These are phyloP conservation scores for Skeletonema costatum DNA, from an alignment of 108 stramenopile species.

Conservation along the genomic window DNA sequence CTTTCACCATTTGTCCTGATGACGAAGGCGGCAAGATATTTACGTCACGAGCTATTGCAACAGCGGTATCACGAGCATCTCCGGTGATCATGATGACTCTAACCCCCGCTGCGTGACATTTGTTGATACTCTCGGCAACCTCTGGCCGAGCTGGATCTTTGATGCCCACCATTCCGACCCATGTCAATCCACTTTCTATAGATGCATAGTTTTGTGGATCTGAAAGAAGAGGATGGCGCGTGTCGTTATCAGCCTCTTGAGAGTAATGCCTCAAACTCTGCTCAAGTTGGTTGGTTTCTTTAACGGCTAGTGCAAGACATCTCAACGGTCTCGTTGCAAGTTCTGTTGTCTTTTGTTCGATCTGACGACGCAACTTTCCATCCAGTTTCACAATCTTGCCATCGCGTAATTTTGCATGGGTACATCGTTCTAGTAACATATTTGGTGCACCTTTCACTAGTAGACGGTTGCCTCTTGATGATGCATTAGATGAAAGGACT, in stretches of 20 bases:
- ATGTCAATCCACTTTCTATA: conserved; percentile 93
- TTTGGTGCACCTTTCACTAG: conserved; percentile 98
- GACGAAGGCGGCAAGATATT: conserved; percentile 67
- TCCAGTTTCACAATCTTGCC: conserved; percentile 81
- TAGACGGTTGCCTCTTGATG: conserved; percentile 67
- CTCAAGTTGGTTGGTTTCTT: conserved; percentile 73
- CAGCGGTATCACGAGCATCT: conserved; percentile 95
- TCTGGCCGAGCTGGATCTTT: conserved; percentile 98
- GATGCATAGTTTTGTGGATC: conserved; percentile 80
- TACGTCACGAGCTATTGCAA: conserved; percentile 88
- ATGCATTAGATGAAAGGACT: conserved; percentile 50
- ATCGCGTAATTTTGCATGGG: conserved; percentile 82
- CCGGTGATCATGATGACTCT: conserved; percentile 99
- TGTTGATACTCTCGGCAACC: conserved; percentile 90
- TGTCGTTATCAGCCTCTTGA: conserved; percentile 32
- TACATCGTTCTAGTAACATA: conserved; percentile 90
- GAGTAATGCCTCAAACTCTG: conserved; percentile 45
- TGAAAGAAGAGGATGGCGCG: conserved; percentile 54
- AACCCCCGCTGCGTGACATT: conserved; percentile 92
- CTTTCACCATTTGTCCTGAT: conserved; percentile 54
- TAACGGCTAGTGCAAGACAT: conserved; percentile 91
- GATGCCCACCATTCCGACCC: conserved; percentile 95
- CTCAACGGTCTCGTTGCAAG: conserved; percentile 93
- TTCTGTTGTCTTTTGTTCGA: conserved; percentile 71
- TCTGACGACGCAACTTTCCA: conserved; percentile 56